Percentiles rank a stretch among this genome's conserved stretches.
These are phyloP conservation scores for Microcyclosporella mali DNA, from an alignment of 2,329 filamentous ascomycete genomes.

Conservation along the genomic window DNA sequence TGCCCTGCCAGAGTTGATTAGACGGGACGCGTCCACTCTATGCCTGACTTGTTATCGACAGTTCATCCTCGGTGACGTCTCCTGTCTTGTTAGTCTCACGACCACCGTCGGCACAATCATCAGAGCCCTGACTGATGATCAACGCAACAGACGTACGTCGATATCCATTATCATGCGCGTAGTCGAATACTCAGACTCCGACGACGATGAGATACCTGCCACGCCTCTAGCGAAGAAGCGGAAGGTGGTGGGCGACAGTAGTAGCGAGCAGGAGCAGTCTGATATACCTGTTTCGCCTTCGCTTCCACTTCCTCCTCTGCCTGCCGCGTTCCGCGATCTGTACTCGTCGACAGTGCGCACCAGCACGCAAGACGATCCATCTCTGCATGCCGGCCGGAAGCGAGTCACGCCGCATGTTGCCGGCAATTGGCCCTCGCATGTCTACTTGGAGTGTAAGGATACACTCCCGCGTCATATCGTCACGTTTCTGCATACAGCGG, in stretches of 20 bases:
- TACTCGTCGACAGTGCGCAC: conserved; percentile 77
- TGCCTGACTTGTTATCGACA: no score
- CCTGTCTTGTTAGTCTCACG: no score
- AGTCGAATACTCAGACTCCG: conserved; percentile 59
- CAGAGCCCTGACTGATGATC: no score
- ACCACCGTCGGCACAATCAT: neutral
- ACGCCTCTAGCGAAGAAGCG: conserved; percentile 18
- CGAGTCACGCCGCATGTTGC: conserved; percentile 75
- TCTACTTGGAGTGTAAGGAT: conserved; percentile 84
- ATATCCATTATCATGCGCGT: conserved; percentile 48
- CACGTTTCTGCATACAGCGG: neutral
- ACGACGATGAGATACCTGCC: conserved; percentile 33
- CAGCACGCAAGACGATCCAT: conserved; percentile 73
- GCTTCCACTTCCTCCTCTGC: conserved; percentile 53
- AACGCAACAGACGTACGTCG: no score
- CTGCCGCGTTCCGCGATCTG: conserved; percentile 75
- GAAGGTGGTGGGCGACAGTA: conserved; percentile 8
- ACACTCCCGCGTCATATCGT: conserved; percentile 6
- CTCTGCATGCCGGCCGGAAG: conserved; percentile 77
- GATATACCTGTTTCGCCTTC: neutral
- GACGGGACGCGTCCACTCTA: no score
- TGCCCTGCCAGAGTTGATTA: no score
- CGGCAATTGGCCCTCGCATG: conserved; percentile 87
- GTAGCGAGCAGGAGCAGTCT: conserved; percentile 2
- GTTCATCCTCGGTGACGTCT: no score